Evolutionary conservation across 371 early-diverging fungal genomes (phyloP).

Genomic region (Rhizopus stolonifer): DNA sequence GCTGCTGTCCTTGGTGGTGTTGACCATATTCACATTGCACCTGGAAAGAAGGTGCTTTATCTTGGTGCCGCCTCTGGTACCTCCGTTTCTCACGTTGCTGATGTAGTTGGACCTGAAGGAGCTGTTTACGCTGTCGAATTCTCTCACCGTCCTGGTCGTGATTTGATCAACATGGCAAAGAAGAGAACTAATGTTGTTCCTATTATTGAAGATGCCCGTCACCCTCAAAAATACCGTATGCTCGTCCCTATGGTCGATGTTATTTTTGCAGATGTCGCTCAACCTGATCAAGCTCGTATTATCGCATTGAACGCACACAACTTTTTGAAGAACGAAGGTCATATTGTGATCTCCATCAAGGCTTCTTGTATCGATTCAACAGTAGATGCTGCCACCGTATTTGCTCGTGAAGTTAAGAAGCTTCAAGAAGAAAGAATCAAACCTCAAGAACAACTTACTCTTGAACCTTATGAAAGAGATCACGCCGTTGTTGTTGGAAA

Average conservation of each 20-base stretch:
- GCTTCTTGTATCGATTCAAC: constrained; percentile 99
- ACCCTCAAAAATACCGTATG: constrained; percentile 99
- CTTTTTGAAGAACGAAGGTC: constrained; percentile 98
- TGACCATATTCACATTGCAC: constrained; percentile 96
- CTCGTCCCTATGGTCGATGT: constrained; percentile 99
- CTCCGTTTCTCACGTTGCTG: constrained; percentile 99
- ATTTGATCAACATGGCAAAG: constrained; percentile 99
- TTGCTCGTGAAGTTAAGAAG: constrained; percentile 99
- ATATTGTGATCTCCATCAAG: constrained; percentile 99
- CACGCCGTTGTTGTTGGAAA: constrained; percentile 99
- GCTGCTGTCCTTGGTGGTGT: constrained; percentile 99
- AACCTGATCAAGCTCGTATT: constrained; percentile 99
- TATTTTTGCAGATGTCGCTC: constrained; percentile 99
- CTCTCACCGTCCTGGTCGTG: constrained; percentile 99
- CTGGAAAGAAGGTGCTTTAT: constrained; percentile 99
- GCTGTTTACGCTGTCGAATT: constrained; percentile 99
- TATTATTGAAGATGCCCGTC: constrained; percentile 99
- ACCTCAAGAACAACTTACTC: constrained; percentile 99
- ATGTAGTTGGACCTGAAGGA: constrained; percentile 97
- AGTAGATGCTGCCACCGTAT: constrained; percentile 95
- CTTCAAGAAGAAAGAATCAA: constrained; percentile 98
- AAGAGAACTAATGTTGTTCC: constrained; percentile 99
- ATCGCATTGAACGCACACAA: constrained; percentile 98
- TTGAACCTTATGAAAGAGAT: constrained; percentile 99
- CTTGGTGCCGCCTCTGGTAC: constrained; percentile 99